Percentiles rank a stretch among this genome's conserved stretches.
phyloP scores from a whole-genome alignment of 805 yeast species.

The Ogataea pilisensis region DNA sequence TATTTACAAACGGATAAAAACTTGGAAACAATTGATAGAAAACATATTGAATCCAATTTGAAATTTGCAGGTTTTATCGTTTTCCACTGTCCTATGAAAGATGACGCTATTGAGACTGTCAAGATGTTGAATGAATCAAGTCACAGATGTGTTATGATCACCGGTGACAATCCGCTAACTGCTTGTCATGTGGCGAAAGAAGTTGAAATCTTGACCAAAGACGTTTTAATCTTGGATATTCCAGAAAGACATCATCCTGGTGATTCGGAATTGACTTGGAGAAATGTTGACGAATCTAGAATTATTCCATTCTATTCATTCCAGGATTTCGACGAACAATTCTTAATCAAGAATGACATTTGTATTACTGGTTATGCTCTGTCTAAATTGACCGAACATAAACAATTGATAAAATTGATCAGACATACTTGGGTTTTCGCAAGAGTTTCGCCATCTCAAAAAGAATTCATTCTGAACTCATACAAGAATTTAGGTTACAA shows the following conservation, averaged over 20 bases:
- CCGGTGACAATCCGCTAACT: slow-evolving; percentile 98
- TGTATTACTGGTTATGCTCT: slow-evolving; percentile 94
- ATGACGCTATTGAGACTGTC: slow-evolving; percentile 86
- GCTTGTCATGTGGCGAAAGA: slow-evolving; percentile 97
- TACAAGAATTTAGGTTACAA: slow-evolving; percentile 85
- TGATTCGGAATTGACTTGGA: slow-evolving; percentile 68
- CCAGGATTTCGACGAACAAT: slow-evolving; percentile 48
- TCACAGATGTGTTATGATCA: slow-evolving; percentile 95
- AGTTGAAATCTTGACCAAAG: slow-evolving; percentile 81
- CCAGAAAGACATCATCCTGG: slow-evolving; percentile 64
- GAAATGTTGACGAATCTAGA: slow-evolving; percentile 74
- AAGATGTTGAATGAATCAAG: slow-evolving; percentile 91
- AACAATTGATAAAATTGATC: slow-evolving; percentile 67
- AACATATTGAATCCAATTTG: slow-evolving; percentile 69
- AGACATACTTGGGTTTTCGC: slow-evolving; percentile 96
- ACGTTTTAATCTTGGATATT: slow-evolving; percentile 79
- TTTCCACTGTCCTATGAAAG: slow-evolving; percentile 95
- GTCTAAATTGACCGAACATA: slow-evolving; percentile 57
- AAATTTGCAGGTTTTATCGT: slow-evolving; percentile 89
- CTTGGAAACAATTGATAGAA: slow-evolving; percentile 63
- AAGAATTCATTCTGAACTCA: slow-evolving; percentile 82
- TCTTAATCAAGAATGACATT: slow-evolving; percentile 70
- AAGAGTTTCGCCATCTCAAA: slow-evolving; percentile 94
- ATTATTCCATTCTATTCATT: slow-evolving; percentile 62
- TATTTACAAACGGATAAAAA: slow-evolving; percentile 45